Evolutionary conservation across 108 stramenopile species (phyloP).

Genomic region (Aureococcus anophagefferens): DNA sequence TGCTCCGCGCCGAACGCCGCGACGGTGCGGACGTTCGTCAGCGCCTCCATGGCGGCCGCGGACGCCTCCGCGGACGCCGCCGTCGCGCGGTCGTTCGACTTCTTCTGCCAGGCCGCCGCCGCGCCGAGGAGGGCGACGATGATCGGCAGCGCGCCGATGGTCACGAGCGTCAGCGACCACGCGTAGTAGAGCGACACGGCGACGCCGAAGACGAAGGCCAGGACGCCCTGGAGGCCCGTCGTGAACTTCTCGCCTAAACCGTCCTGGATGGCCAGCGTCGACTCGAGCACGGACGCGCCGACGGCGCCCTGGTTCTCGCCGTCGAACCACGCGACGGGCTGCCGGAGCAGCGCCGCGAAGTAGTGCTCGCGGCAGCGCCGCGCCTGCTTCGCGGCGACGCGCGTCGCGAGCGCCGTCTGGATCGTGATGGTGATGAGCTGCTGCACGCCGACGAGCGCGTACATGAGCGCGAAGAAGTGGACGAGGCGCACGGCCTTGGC

Average conservation of each 20-base stretch:
- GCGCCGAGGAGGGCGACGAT: conserved; percentile 24
- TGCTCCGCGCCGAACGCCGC: conserved; percentile 43
- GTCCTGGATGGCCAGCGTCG: conserved; percentile 8
- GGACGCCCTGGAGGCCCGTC: not conserved
- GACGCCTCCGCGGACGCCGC: conserved; percentile 24
- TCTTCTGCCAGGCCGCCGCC: conserved; percentile 17
- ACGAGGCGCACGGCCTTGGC: not conserved
- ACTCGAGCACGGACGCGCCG: conserved; percentile 7
- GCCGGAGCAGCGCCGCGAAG: conserved; percentile 5
- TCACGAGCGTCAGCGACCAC: not conserved
- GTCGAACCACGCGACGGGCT: conserved; percentile 12
- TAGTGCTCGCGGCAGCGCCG: not conserved
- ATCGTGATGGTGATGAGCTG: not conserved
- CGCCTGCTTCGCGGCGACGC: not conserved
- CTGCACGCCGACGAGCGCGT: not conserved
- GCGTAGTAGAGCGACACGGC: not conserved
- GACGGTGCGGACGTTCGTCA: conserved; percentile 54
- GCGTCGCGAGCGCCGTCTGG: not conserved
- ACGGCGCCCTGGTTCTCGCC: conserved; percentile 6
- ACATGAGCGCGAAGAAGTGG: not conserved
- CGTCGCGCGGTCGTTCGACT: conserved; percentile 14
- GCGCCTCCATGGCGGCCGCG: conserved; percentile 46
- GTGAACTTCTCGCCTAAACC: not conserved
- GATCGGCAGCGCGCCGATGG: conserved; percentile 14
- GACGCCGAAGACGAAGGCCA: not conserved